Percentiles rank a stretch among this genome's conserved stretches.
Evolutionary conservation across 352 stramenopile species (phyloP).

Genomic region (Pythium pectinolyticum): DNA sequence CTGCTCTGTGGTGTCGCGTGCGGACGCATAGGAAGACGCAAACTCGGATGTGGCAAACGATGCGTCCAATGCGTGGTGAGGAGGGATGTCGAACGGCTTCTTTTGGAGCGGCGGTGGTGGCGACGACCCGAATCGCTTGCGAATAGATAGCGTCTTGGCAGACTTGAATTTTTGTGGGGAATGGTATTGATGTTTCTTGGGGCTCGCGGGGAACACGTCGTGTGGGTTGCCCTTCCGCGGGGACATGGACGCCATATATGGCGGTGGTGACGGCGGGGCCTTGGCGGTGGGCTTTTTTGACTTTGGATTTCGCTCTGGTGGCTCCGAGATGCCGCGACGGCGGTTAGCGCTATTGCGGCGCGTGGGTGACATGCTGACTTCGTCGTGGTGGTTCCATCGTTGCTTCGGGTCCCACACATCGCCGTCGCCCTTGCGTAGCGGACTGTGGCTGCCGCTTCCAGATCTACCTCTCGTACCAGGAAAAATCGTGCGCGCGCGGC

Average conservation of each 20-base stretch:
- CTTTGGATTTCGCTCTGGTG: slow-evolving; percentile 15
- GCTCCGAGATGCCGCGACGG: slow-evolving; percentile 18
- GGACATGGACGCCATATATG: slow-evolving; percentile 12
- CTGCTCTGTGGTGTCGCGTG: slow-evolving; percentile 18
- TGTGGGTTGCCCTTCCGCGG: slow-evolving; percentile 10
- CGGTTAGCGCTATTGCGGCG: not conserved
- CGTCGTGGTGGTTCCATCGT: slow-evolving; percentile 13
- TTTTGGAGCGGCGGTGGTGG: slow-evolving; percentile 14
- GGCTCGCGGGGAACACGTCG: slow-evolving; percentile 21
- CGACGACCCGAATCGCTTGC: slow-evolving; percentile 15
- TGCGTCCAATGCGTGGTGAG: slow-evolving; percentile 14
- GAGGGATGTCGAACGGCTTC: slow-evolving; percentile 12
- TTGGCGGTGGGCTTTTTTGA: slow-evolving; percentile 3
- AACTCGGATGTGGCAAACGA: slow-evolving; percentile 21
- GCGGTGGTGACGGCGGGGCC: slow-evolving; percentile 11
- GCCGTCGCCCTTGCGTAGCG: slow-evolving; percentile 1
- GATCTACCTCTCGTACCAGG: not conserved
- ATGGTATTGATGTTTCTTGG: slow-evolving; percentile 9
- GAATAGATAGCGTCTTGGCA: slow-evolving; percentile 24
- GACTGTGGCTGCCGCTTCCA: slow-evolving; percentile 3
- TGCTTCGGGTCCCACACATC: slow-evolving; percentile 10
- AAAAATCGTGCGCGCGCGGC: slow-evolving; percentile 18
- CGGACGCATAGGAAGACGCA: slow-evolving; percentile 21
- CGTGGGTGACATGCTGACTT: not conserved
- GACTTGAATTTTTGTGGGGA: slow-evolving; percentile 2